Conservation (phyloP, 2,329 filamentous ascomycete species). For the Botrytis hyacinthi region DNA sequence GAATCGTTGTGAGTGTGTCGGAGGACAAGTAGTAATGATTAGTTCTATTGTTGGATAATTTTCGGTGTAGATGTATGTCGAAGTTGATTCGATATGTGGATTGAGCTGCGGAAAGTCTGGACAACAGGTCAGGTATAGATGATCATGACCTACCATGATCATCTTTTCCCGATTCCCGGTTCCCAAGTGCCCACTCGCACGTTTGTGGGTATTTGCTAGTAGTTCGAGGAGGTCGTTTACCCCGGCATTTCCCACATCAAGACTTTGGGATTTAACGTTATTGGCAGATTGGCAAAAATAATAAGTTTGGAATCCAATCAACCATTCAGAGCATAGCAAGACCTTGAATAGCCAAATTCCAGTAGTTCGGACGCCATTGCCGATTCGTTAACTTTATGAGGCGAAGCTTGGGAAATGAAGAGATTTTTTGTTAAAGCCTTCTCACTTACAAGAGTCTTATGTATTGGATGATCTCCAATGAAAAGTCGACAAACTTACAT, state of each 20-base stretch:
- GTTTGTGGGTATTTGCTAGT: background rate
- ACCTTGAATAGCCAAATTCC: background rate
- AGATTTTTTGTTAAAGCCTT: slow-evolving; percentile 7
- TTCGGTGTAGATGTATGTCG: background rate
- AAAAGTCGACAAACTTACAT: slow-evolving; percentile 4
- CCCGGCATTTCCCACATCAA: slow-evolving; percentile 4
- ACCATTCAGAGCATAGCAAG: background rate
- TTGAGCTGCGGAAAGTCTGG: background rate
- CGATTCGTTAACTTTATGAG: background rate
- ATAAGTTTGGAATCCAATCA: background rate
- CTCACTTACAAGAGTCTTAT: background rate
- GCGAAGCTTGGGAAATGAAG: slow-evolving; percentile 4
- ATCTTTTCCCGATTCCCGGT: slow-evolving; percentile 4
- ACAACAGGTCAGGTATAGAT: background rate
- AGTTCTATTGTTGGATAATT: background rate
- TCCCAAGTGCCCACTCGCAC: background rate
- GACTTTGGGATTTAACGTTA: background rate
- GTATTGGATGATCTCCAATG: background rate
- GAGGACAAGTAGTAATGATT: background rate
- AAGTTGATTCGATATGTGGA: background rate
- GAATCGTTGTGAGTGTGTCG: background rate
- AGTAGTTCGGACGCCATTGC: slow-evolving; percentile 6
- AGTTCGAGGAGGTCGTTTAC: slow-evolving; percentile 2
- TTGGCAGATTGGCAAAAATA: background rate
- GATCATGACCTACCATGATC: background rate